phyloP scores from a whole-genome alignment of 1,139 yeast species.

The Arxiozyma slooffiae region DNA sequence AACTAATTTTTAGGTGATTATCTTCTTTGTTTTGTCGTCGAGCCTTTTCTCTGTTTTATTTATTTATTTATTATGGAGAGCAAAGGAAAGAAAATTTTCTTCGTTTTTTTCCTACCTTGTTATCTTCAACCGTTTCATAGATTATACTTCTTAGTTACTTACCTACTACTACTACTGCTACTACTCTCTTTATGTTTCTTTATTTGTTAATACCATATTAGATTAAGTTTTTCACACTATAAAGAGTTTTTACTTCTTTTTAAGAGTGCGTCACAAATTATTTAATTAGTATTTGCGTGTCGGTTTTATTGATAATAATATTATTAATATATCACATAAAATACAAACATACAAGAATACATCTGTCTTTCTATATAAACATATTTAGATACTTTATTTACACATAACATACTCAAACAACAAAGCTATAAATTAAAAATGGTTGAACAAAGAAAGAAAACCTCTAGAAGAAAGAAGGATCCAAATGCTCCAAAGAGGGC shows the following conservation, averaged over 20 bases:
- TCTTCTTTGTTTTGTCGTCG: background rate
- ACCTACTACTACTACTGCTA: background rate
- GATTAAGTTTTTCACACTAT: background rate
- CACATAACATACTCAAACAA: background rate
- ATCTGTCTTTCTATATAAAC: no score
- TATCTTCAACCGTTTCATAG: background rate
- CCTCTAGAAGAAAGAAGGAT: conserved; percentile 42
- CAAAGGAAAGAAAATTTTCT: background rate
- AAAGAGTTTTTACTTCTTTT: background rate
- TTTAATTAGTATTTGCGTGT: background rate
- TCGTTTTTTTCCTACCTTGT: background rate
- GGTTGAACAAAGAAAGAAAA: conserved; percentile 17
- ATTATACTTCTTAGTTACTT: no score
- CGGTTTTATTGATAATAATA: background rate
- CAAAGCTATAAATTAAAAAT: background rate
- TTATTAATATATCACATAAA: background rate
- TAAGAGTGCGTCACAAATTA: background rate
- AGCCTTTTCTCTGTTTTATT: background rate
- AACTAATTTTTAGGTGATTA: background rate
- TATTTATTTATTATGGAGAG: background rate
- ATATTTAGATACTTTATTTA: no score
- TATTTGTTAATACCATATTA: background rate
- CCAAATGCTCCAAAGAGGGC: conserved; percentile 99
- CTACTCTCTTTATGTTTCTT: background rate
- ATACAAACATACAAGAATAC: background rate